Percentiles rank a stretch among this genome's conserved stretches.
Evolutionary conservation across 495 filamentous ascomycete species (phyloP).

Genomic region (Wilcoxina mikolae): DNA sequence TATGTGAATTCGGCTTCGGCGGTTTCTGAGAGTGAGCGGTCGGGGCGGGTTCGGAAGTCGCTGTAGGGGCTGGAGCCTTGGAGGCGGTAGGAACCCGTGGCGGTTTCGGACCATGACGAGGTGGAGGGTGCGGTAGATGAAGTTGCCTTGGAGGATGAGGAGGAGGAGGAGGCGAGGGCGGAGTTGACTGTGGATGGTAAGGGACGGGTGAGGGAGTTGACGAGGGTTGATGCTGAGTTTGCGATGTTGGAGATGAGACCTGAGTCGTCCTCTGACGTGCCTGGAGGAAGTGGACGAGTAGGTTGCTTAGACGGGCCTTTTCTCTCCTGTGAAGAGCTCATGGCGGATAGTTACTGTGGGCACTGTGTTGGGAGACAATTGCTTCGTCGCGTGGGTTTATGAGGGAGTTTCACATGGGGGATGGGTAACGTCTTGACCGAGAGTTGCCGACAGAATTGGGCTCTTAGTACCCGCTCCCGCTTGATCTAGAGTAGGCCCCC

Average conservation of each 20-base stretch:
- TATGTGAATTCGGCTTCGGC: not conserved
- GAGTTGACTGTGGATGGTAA: not conserved
- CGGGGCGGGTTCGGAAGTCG: not conserved
- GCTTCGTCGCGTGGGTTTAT: no score
- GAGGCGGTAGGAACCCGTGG: not conserved
- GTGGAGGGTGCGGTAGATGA: slow-evolving; percentile 9
- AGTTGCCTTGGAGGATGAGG: not conserved
- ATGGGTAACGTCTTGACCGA: no score
- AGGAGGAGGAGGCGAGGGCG: slow-evolving; percentile 6
- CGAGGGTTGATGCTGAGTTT: slow-evolving; percentile 13
- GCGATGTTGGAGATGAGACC: slow-evolving; percentile 11
- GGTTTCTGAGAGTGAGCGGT: not conserved
- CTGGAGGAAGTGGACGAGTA: no score
- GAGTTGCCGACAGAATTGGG: no score
- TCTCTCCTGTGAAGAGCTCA: no score
- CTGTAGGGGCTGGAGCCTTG: not conserved
- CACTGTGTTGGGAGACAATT: no score
- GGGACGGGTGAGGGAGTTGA: slow-evolving; percentile 9
- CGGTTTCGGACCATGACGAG: slow-evolving; percentile 7
- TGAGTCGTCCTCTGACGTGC: not conserved
- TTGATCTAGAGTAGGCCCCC: no score
- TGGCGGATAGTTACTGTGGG: no score
- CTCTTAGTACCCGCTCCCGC: no score
- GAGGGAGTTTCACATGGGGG: no score
- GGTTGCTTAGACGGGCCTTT: no score